Base-by-base conservation (phyloP, 768 basidiomycete genomes). In the Mycena leptocephala region DNA sequence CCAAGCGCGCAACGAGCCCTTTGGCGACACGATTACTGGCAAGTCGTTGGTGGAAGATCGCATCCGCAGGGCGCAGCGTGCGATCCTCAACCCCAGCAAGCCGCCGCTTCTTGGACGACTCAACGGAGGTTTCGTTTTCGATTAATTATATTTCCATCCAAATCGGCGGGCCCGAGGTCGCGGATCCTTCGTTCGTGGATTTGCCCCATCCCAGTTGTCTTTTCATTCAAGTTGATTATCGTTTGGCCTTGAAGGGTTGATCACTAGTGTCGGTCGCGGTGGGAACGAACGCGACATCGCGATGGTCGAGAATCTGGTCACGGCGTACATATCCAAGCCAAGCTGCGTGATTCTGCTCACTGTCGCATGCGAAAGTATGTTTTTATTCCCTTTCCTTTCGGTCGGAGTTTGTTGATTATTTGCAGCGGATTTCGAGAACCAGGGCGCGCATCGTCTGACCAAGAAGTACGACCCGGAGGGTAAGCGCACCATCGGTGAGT, bases 381-480 rank as follows among this genome's bases (percentile, higher is more conserved):
- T 18, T 16, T 30, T 41, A 46, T 3, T n/a, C 30, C 37, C 73
- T 28, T 9, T 2, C 41, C 39, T 35, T 53, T 5, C 18, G 33
- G 43, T 37, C 14, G 30, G 53, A 26, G 37, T 14, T 24, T 26
- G 30, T 35, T 51, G 35, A 16, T 26, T 28, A 51, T 7, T 35
- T 28, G 65, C 48, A 96, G 95, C 94, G 65, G 94, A 96, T 76
- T 94, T 94, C 24, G 93, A 95, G 78, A 96, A 95, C 55, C 95
- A 96, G 81, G 93, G 92, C 0, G 95, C 95, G 0, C 92, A 93
- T 73, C 85, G 89, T n/a, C 84, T 96, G 0, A 91, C 93, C 0
- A 93, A 92, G 78, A 63, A 84, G 18, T 84, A 89, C 61, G 94
- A 95, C 75, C 90, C 0, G 84, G 90, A 1, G 94, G n/a, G 95